phyloP scores from a whole-genome alignment of 129 eudicot species.

The Tagetes patula region DNA sequence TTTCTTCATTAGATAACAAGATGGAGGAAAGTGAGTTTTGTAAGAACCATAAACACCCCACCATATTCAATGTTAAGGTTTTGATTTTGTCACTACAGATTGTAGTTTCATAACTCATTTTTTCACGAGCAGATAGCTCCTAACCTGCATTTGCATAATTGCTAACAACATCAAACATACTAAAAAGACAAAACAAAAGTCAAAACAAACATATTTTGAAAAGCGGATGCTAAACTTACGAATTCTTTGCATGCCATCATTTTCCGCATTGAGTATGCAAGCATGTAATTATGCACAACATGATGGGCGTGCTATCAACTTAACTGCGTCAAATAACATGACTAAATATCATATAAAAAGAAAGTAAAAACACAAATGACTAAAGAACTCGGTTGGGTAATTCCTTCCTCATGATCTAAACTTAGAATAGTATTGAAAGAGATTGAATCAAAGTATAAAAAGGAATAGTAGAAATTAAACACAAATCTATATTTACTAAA shows the following conservation, averaged over 20 bases:
- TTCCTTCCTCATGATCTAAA: too few species aligned
- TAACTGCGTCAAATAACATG: neutral
- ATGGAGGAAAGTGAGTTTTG: too few species aligned
- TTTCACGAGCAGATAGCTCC: conserved; percentile 1
- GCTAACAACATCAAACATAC: neutral
- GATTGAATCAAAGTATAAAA: too few species aligned
- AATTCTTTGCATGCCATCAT: conserved; percentile 8
- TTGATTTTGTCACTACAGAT: neutral
- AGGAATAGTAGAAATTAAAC: too few species aligned
- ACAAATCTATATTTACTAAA: too few species aligned
- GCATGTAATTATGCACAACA: neutral
- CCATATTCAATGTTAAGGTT: neutral
- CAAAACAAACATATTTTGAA: neutral
- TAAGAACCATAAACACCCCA: neutral
- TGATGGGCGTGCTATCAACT: too few species aligned
- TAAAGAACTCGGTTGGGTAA: too few species aligned
- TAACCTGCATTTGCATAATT: neutral
- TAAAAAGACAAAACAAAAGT: neutral
- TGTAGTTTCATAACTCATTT: neutral
- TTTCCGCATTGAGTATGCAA: conserved; percentile 13
- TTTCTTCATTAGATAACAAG: neutral
- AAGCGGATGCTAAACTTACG: neutral
- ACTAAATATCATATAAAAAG: too few species aligned
- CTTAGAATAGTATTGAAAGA: too few species aligned
- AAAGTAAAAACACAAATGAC: too few species aligned